Base-by-base conservation (phyloP, 2,329 filamentous ascomycete species). In the Sphaerostilbella broomeana region DNA sequence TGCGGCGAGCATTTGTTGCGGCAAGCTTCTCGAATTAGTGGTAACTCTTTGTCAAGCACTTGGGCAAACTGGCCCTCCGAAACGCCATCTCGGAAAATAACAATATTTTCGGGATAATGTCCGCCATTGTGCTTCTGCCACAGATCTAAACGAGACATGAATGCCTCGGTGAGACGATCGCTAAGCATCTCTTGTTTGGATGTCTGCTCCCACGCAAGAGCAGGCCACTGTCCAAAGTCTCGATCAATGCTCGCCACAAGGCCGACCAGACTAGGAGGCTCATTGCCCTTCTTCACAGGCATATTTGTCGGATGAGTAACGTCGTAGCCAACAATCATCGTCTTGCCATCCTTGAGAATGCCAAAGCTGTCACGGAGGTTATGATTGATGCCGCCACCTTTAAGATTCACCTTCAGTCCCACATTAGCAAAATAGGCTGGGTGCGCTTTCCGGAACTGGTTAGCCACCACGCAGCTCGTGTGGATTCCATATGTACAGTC, bases 71-170 rank as follows among this genome's bases (percentile, higher is more conserved):
- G 87, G 0, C 86, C 81, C 52, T 95, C 89, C 0, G 86, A 92
- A 0, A 95, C 86, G 24, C 89, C 89, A 51, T 95, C 89, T 18
- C 89, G 81, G 65, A 86, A 95, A 32, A 95, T 75, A 46, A 95
- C 64, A 29, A 95, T 82, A 51, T 87, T 85, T 16, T 79, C 70
- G 0, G 88, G 88, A 0, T 81, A 66, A 0, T 49, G 50, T 1
- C 55, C 50, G 2, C 67, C 61, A 55, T 86, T 85, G 31, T 69
- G 56, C 30, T 66, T 66, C 24, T 66, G 61, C 82, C 84, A 95
- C 2, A 84, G 61, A 6, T 58, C 51, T 0, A 95, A 67, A 0
- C 86, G 79, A 5, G 73, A 72, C 13, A 68, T 61, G 39, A 94
- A 76, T 51, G 82, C 78, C 0, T 67, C 62, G 7, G 73, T 65